phyloP scores from a whole-genome alignment of 1,284 basidiomycete genomes.

The Bondarzewia mesenterica region DNA sequence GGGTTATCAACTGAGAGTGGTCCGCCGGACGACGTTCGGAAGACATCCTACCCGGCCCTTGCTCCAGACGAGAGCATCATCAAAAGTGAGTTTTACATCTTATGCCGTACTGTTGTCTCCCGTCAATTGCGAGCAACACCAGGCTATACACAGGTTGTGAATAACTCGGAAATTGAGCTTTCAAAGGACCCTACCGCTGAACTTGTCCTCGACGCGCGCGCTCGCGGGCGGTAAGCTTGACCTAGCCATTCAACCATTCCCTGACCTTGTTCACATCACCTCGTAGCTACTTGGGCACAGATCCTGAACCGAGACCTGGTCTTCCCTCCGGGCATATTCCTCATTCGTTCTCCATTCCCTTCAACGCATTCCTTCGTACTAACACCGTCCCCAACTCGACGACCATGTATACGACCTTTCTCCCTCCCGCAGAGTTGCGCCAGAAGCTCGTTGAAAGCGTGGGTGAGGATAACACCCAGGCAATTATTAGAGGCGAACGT shows the following conservation, averaged over 20 bases:
- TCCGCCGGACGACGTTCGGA: constrained; percentile 19
- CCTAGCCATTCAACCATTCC: not conserved
- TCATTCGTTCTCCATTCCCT: constrained; percentile 79
- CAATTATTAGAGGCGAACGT: constrained; percentile 51
- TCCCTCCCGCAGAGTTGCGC: constrained; percentile 47
- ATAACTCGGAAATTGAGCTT: constrained; percentile 61
- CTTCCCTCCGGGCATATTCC: constrained; percentile 94
- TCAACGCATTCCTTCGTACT: constrained; percentile 66
- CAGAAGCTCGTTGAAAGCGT: constrained; percentile 54
- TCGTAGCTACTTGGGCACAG: constrained; percentile 66
- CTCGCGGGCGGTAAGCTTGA: constrained; percentile 58
- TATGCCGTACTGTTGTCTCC: constrained; percentile 12
- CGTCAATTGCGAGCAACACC: constrained; percentile 11
- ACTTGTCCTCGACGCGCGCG: constrained; percentile 83
- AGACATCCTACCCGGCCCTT: constrained; percentile 47
- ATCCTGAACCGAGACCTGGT: constrained; percentile 85
- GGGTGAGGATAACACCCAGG: constrained; percentile 44
- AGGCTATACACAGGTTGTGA: constrained; percentile 82
- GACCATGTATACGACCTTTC: constrained; percentile 57
- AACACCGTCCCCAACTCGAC: constrained; percentile 30
- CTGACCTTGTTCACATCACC: not conserved
- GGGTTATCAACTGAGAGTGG: constrained; percentile 57
- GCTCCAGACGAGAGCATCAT: constrained; percentile 40
- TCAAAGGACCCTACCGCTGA: constrained; percentile 45
- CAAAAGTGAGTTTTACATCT: constrained; percentile 46